These are phyloP conservation scores for Termitomyces sp. DNA, from an alignment of 1,284 basidiomycete species.

Conservation along the genomic window DNA sequence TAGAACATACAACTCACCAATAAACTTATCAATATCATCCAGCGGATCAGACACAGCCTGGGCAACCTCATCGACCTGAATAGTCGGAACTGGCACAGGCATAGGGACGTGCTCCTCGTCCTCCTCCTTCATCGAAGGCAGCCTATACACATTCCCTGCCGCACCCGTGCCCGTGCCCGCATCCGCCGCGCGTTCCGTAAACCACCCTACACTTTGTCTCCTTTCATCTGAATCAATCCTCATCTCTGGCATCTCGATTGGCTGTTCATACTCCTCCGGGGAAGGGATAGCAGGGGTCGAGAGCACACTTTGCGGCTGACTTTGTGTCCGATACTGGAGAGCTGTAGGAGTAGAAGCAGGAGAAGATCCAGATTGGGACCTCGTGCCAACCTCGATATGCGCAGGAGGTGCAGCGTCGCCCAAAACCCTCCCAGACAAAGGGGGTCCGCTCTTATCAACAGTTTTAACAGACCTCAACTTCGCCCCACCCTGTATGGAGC, in stretches of 20 bases:
- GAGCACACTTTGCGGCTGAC: not conserved
- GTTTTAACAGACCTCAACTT: constrained; percentile 78
- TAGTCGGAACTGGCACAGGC: constrained; percentile 36
- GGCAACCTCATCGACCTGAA: constrained; percentile 48
- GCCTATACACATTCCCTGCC: constrained; percentile 31
- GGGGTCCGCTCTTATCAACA: constrained; percentile 74
- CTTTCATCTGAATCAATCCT: constrained; percentile 35
- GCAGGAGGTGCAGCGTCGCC: constrained; percentile 71
- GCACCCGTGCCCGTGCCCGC: constrained; percentile 23
- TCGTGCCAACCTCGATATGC: constrained; percentile 55
- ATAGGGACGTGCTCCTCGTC: constrained; percentile 51
- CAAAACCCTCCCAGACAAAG: constrained; percentile 71
- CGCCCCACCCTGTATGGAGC: constrained; percentile 79
- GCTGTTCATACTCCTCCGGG: constrained; percentile 7
- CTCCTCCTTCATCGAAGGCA: constrained; percentile 53
- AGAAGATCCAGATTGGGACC: constrained; percentile 36
- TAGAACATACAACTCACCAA: constrained; percentile 34
- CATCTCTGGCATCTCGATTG: not conserved
- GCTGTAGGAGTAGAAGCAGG: constrained; percentile 23
- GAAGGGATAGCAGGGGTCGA: constrained; percentile 19
- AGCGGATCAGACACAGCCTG: constrained; percentile 44
- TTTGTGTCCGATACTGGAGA: not conserved
- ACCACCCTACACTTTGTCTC: constrained; percentile 90
- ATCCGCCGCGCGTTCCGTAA: constrained; percentile 83
- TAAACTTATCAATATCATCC: constrained; percentile 75